Evolutionary conservation across 1,284 basidiomycete genomes (phyloP).

Genomic region (Pascua guehoae): DNA sequence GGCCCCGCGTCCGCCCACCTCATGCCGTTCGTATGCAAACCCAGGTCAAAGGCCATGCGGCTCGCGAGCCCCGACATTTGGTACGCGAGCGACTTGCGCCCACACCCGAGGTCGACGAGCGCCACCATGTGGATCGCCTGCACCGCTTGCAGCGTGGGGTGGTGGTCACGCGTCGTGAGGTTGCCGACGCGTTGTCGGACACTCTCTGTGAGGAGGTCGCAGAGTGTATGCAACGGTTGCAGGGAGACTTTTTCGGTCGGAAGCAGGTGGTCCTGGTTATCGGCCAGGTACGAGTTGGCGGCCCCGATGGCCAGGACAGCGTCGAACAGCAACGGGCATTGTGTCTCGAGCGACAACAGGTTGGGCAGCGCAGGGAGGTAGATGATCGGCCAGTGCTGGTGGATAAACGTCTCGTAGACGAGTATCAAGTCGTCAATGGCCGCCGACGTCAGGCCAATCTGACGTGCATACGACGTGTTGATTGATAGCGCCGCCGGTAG

Average conservation of each 20-base stretch:
- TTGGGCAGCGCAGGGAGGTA: constrained; percentile 12
- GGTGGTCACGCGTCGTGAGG: constrained; percentile 6
- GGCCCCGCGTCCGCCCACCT: neutral
- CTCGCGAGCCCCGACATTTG: constrained; percentile 18
- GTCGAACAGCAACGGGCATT: constrained; percentile 15
- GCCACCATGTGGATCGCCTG: constrained; percentile 14
- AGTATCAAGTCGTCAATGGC: constrained; percentile 16
- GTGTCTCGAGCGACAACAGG: constrained; percentile 11
- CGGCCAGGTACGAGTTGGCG: constrained; percentile 4
- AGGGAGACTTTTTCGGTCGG: constrained; percentile 4
- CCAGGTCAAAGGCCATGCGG: constrained; percentile 16
- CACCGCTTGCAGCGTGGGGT: constrained; percentile 7
- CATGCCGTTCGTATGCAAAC: constrained; percentile 7
- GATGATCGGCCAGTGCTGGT: constrained; percentile 19
- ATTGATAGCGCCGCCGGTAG: neutral
- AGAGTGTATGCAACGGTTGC: constrained; percentile 5
- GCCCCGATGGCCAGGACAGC: constrained; percentile 16
- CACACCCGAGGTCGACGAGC: constrained; percentile 12
- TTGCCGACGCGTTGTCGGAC: constrained; percentile 9
- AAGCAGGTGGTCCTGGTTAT: neutral
- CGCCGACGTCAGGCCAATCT: constrained; percentile 9
- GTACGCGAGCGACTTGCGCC: constrained; percentile 12
- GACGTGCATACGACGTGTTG: neutral
- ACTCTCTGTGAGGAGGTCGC: constrained; percentile 14
- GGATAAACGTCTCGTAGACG: constrained; percentile 19